Evolutionary conservation across 345 rosid species (phyloP).

Genomic region (Rhodamnia rubescens): DNA sequence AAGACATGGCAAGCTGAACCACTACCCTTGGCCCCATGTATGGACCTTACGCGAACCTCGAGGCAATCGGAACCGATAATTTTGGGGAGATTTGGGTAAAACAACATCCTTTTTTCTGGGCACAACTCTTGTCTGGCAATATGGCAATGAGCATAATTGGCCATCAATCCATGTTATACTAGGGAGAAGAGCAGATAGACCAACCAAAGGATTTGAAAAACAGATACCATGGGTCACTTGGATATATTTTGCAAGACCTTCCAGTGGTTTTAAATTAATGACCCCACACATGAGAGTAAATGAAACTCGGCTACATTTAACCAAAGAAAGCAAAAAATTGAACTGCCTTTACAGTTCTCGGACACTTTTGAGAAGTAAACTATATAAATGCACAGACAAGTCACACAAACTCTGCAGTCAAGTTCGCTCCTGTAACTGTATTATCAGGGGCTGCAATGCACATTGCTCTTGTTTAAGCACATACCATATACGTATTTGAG

Average conservation of each 20-base stretch:
- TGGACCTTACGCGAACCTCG: conserved; percentile 41
- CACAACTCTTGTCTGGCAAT: conserved; percentile 53
- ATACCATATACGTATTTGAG: background rate
- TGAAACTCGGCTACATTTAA: background rate
- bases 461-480: background rate
- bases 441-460: background rate
- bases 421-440: background rate
- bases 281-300: background rate
- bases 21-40: conserved; percentile 25
- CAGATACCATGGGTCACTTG: background rate
- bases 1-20: conserved; percentile 44
- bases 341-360: background rate
- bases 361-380: background rate
- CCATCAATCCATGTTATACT: background rate
- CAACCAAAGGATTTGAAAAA: background rate
- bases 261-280: background rate
- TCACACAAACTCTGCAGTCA: background rate
- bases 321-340: background rate
- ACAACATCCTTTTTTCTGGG: conserved; percentile 66
- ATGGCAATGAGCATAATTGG: background rate
- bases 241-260: background rate
- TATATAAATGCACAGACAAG: background rate
- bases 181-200: background rate
- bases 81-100: conserved; percentile 61
- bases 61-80: conserved; percentile 59